These are phyloP conservation scores for Hamigera avellanea DNA, from an alignment of 495 filamentous ascomycete genomes.

Conservation along the genomic window DNA sequence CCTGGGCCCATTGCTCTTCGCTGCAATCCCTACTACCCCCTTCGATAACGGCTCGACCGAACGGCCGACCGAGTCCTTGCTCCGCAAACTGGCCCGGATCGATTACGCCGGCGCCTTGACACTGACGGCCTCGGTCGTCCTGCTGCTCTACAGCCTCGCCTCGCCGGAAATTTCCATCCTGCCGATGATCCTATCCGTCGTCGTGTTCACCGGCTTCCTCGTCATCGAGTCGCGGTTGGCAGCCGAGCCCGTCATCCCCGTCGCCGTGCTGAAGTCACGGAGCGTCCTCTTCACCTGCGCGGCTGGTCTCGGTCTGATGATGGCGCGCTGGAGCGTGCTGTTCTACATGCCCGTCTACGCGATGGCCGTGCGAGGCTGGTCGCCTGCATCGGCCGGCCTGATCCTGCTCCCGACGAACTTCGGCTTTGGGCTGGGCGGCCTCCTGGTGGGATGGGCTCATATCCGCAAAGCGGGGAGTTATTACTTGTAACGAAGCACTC, in stretches of 20 bases:
- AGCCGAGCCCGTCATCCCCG: slow-evolving; percentile 57
- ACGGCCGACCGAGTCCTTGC: slow-evolving; percentile 11
- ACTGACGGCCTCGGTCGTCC: slow-evolving; percentile 42
- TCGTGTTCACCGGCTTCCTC: slow-evolving; percentile 45
- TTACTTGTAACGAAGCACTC: slow-evolving; percentile 29
- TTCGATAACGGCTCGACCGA: slow-evolving; percentile 12
- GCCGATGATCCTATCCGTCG: slow-evolving; percentile 44
- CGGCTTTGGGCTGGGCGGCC: slow-evolving; percentile 59
- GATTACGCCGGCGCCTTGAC: slow-evolving; percentile 59
- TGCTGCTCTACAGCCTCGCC: slow-evolving; percentile 58
- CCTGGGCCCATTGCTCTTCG: slow-evolving; percentile 44
- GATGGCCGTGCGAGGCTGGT: slow-evolving; percentile 55
- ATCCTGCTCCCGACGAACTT: slow-evolving; percentile 67
- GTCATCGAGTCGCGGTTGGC: slow-evolving; percentile 45
- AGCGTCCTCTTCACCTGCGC: slow-evolving; percentile 57
- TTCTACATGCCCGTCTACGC: slow-evolving; percentile 69
- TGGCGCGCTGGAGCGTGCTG: slow-evolving; percentile 63
- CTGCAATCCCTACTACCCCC: slow-evolving; percentile 49
- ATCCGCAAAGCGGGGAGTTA: slow-evolving; percentile 56
- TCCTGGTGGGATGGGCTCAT: slow-evolving; percentile 58
- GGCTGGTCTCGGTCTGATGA: slow-evolving; percentile 59
- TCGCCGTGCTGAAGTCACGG: slow-evolving; percentile 48
- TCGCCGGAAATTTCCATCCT: slow-evolving; percentile 39
- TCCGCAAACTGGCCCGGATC: slow-evolving; percentile 43
- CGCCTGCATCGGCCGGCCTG: slow-evolving; percentile 52